Evolutionary conservation across 345 rosid species (phyloP).

Genomic region (Cardamine chenopodiifolia): DNA sequence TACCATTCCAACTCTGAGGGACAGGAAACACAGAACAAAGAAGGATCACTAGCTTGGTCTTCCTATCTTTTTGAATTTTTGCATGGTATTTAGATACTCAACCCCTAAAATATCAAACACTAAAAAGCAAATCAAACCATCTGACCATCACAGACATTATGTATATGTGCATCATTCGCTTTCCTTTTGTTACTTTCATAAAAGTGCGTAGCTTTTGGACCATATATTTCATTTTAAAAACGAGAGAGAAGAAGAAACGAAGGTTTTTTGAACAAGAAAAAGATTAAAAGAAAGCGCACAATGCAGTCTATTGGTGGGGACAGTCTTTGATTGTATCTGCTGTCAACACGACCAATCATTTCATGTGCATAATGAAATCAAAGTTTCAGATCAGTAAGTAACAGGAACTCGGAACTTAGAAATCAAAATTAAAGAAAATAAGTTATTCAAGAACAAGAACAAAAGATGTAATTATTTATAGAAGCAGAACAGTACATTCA

Average conservation of each 20-base stretch:
- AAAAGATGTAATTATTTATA: conserved; percentile 11
- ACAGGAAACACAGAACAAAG: conserved; percentile 24
- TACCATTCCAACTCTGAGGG: not conserved
- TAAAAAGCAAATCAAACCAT: conserved; percentile 34
- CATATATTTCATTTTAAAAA: conserved; percentile 37
- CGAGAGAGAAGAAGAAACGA: conserved; percentile 27
- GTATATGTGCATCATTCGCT: conserved; percentile 36
- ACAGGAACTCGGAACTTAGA: conserved; percentile 41
- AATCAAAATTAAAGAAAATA: conserved; percentile 24
- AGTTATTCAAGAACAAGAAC: conserved; percentile 18
- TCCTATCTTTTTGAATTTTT: not conserved
- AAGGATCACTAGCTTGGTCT: conserved; percentile 23
- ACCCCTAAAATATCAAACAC: conserved; percentile 21
- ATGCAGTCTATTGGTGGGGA: conserved; percentile 42
- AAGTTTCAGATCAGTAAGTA: conserved; percentile 38
- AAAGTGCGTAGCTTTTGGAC: conserved; percentile 46
- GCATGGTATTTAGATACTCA: conserved; percentile 30
- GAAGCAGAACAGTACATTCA: conserved; percentile 8
- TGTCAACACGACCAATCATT: conserved; percentile 46
- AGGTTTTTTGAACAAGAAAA: conserved; percentile 43
- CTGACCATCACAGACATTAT: conserved; percentile 36
- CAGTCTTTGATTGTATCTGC: conserved; percentile 37
- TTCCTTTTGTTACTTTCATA: conserved; percentile 37
- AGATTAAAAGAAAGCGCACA: conserved; percentile 38
- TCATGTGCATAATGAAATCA: conserved; percentile 40